Percentiles rank a stretch among this genome's conserved stretches.
Conservation (phyloP, 768 basidiomycete species). For the Tephrocybe sp. region DNA sequence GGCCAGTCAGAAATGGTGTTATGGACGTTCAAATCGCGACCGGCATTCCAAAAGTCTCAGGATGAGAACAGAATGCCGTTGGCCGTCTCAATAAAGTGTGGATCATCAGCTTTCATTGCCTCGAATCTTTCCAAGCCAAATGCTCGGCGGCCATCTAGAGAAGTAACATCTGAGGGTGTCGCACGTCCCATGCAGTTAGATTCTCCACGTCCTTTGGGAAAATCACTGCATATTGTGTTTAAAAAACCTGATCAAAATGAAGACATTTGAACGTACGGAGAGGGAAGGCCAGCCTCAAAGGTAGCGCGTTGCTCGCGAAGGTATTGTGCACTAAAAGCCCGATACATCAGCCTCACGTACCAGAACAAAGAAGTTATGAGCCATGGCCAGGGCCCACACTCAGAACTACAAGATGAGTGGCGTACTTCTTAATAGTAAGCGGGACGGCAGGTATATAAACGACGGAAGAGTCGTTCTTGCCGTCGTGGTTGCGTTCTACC, state of each 20-base stretch:
- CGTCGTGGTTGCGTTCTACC: conserved; percentile 49
- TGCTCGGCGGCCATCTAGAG: conserved; percentile 34
- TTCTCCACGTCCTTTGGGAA: conserved; percentile 54
- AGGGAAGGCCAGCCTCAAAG: conserved; percentile 46
- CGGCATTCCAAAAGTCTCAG: no score
- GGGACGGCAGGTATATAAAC: conserved; percentile 58
- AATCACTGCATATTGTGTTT: conserved; percentile 36
- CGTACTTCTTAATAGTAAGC: conserved; percentile 51
- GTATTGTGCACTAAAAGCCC: conserved; percentile 39
- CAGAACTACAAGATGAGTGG: no score
- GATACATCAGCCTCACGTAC: not conserved
- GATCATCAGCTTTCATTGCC: not conserved
- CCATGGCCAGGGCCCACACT: conserved; percentile 12
- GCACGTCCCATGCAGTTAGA: conserved; percentile 40
- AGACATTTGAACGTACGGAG: conserved; percentile 37
- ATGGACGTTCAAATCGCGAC: no score
- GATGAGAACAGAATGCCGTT: conserved; percentile 21
- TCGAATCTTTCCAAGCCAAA: conserved; percentile 38
- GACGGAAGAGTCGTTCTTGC: conserved; percentile 52
- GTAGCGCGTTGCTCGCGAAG: conserved; percentile 49
- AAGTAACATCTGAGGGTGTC: conserved; percentile 30
- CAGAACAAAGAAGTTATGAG: not conserved
- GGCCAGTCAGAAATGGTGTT: no score
- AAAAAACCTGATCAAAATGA: not conserved
- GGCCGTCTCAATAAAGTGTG: conserved; percentile 13